phyloP scores from a whole-genome alignment of 1,284 basidiomycete genomes.

The Leccinum fallax region DNA sequence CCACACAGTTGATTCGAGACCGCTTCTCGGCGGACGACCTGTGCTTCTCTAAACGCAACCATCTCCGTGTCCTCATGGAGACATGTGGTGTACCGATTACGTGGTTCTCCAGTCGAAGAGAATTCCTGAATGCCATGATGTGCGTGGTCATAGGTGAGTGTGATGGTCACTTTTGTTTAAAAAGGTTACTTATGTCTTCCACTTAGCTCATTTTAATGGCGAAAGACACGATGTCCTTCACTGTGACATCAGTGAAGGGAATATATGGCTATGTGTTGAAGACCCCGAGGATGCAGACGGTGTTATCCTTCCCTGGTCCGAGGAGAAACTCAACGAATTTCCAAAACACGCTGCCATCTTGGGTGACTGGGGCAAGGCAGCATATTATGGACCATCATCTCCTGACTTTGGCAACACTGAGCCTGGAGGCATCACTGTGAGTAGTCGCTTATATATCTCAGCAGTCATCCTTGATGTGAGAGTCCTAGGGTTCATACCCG shows the following conservation, averaged over 20 bases:
- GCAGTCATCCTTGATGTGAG: neutral
- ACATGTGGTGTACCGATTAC: neutral
- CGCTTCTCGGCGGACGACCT: neutral
- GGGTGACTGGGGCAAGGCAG: neutral
- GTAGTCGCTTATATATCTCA: neutral
- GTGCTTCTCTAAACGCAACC: neutral
- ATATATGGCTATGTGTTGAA: neutral
- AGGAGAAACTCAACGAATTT: neutral
- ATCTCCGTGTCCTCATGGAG: neutral
- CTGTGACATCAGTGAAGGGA: neutral
- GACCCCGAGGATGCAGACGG: neutral
- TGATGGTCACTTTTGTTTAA: neutral
- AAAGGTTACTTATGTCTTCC: neutral
- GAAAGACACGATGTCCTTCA: neutral
- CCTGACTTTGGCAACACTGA: neutral
- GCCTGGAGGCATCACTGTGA: neutral
- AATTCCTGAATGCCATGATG: neutral
- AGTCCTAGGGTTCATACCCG: neutral
- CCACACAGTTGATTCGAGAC: neutral
- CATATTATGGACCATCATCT: neutral
- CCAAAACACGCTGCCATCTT: neutral
- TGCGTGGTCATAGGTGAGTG: neutral
- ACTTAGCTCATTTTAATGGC: neutral
- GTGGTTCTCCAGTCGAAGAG: neutral
- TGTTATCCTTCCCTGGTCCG: neutral